Evolutionary conservation across 2,329 filamentous ascomycete species (phyloP), one percentile per base, ranked within the genome.

Genomic region (Aspergillus vadensis): DNA sequence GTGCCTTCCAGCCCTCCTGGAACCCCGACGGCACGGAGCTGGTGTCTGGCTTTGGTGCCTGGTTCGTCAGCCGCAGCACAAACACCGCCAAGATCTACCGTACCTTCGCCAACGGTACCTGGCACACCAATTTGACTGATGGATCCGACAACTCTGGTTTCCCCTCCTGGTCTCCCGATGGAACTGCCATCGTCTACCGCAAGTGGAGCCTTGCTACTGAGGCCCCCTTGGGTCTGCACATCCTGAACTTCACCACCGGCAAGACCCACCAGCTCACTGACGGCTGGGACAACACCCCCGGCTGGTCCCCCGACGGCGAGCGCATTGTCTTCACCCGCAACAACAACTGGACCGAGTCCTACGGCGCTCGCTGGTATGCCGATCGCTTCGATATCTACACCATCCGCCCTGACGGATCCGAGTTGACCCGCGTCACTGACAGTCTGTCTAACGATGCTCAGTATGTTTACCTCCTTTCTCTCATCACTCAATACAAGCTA

Each of bases 371-470:
- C 6, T 55, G 53, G 53, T 55, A 55, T 17, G 53, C 39, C 5
- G 53, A 55, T 10, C 53, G 53, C 52, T 80, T 76, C 57, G 77
- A 81, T 36, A 67, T 81, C 25, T 78, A 70, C 60, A 81, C 77
- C 2, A 79, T 80, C 53, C 65, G 63, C 5, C 76, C 78, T 1
- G 75, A 81, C 59, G 77, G 79, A 2, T 74, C 71, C 0, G 76
- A 77, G 25, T 64, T 79, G 12, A 67, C 59, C 12, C 57, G 69
- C 10, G 61, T 79, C 10, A 79, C 76, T 0, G 69, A 64, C 5
- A 75, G 71, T 51, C 68, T 69, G 5, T 75, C 74, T 4, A 80
- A 81, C 54, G 78, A 81, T 55, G 78, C 79, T 0, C 79, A 81
- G 53, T 55, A 55, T 19, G 53, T 14, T 4, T 15, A 15, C 15